These are phyloP conservation scores for Yamadazyma olivae DNA, from an alignment of 805 yeast genomes.

Conservation along the genomic window DNA sequence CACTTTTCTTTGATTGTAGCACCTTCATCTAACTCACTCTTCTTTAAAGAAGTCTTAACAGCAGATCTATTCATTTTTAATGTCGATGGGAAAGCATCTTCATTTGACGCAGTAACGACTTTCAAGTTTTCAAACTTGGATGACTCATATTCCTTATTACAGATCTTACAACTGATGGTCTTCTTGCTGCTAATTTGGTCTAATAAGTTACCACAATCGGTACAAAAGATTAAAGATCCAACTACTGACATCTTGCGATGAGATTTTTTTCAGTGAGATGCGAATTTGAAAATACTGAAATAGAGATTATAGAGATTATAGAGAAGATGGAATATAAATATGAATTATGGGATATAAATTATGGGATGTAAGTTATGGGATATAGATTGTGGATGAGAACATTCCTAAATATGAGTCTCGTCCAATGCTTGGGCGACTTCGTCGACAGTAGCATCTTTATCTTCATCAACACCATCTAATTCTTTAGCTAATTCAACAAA, in stretches of 20 bases:
- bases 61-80: conserved; percentile 79
- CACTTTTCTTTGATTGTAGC: conserved; percentile 97
- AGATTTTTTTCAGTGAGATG: conserved; percentile 6
- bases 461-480: conserved; percentile 47
- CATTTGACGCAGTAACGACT: conserved; percentile 84
- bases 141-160: conserved; percentile 42
- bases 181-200: conserved; percentile 57
- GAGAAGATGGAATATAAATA: too few species aligned
- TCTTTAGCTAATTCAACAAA: conserved; percentile 51
- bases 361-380: too few species aligned
- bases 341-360: too few species aligned
- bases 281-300: too few species aligned
- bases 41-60: conserved; percentile 79
- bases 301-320: conserved; percentile 1
- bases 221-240: conserved; percentile 92
- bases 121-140: conserved; percentile 69
- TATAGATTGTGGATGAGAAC: too few species aligned
- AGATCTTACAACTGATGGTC: conserved; percentile 54
- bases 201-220: conserved; percentile 86
- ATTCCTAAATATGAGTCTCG: conserved; percentile 55
- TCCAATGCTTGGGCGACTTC: conserved; percentile 58
- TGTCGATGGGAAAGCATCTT: conserved; percentile 90
- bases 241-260: conserved; percentile 74
- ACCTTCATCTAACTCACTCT: conserved; percentile 84
- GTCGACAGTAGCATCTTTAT: conserved; percentile 47